Evolutionary conservation across 164 flowering plant species (phyloP).

Genomic region (Buxus sempervirens): DNA sequence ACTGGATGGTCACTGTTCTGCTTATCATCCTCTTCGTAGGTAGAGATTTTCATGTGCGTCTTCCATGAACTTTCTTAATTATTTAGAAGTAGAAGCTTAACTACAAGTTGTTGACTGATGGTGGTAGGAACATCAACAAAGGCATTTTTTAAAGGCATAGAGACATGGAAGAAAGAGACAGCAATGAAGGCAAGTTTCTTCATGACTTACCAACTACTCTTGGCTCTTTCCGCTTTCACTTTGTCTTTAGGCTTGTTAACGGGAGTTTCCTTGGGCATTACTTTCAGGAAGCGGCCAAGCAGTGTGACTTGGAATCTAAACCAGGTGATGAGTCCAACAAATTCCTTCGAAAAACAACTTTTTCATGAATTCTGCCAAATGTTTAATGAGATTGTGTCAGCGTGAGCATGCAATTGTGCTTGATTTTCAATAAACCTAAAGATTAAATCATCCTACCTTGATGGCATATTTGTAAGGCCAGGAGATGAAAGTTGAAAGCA

Average conservation of each 20-base stretch:
- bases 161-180: slow-evolving; percentile 76
- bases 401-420: too few species aligned
- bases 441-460: too few species aligned
- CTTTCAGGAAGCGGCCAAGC: slow-evolving; percentile 53
- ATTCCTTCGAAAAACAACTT: not conserved
- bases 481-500: too few species aligned
- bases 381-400: too few species aligned
- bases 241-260: not conserved
- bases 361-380: not conserved
- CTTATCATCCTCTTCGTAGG: slow-evolving; percentile 54
- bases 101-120: slow-evolving; percentile 1
- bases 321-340: slow-evolving; percentile 24
- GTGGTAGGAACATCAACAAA: slow-evolving; percentile 57
- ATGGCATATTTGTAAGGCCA: too few species aligned
- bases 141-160: slow-evolving; percentile 60
- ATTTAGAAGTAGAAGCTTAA: not conserved
- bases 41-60: slow-evolving; percentile 9
- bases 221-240: not conserved
- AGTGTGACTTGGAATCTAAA: slow-evolving; percentile 38
- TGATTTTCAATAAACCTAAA: too few species aligned
- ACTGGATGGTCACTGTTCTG: slow-evolving; percentile 65
- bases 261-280: not conserved
- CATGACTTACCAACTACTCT: not conserved
- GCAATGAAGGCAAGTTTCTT: slow-evolving; percentile 41
- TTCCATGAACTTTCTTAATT: not conserved